Evolutionary conservation across 768 basidiomycete species (phyloP).

Genomic region (Russula ochroleuca): DNA sequence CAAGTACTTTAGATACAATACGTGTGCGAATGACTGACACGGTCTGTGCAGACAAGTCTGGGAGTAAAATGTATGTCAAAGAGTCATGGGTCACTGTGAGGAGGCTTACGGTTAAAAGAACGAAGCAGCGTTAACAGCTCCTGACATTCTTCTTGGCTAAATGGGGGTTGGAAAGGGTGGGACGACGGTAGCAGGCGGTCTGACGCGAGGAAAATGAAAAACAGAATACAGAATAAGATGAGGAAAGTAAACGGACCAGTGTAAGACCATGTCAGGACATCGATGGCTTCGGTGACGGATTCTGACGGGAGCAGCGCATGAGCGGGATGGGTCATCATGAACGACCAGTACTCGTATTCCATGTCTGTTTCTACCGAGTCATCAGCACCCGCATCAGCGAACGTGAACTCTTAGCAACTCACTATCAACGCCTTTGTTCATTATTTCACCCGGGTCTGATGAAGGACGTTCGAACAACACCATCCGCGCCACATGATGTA

Average conservation of each 20-base stretch:
- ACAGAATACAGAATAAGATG: neutral
- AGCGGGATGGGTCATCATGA: constrained; percentile 73
- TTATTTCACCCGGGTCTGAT: constrained; percentile 28
- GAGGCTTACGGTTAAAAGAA: constrained; percentile 35
- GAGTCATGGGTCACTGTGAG: constrained; percentile 4
- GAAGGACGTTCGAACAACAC: constrained; percentile 47
- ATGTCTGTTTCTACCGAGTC: constrained; percentile 55
- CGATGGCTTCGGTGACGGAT: constrained; percentile 64
- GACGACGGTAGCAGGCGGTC: constrained; percentile 67
- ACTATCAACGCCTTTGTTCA: constrained; percentile 41
- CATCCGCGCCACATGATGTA: constrained; percentile 58
- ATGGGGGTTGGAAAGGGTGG: constrained; percentile 56
- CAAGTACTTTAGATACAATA: constrained; percentile 25
- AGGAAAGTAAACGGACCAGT: constrained; percentile 45
- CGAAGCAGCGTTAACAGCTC: constrained; percentile 61
- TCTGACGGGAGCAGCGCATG: constrained; percentile 55
- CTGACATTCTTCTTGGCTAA: constrained; percentile 71
- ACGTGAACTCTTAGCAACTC: constrained; percentile 26
- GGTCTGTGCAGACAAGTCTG: constrained; percentile 5
- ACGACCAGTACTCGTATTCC: constrained; percentile 80
- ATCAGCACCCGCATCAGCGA: neutral
- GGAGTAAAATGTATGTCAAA: neutral
- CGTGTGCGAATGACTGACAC: constrained; percentile 25
- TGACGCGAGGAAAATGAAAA: constrained; percentile 29
- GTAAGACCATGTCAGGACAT: constrained; percentile 76